phyloP scores from a whole-genome alignment of 148 eudicot genomes.

The Amaranthus palmeri region DNA sequence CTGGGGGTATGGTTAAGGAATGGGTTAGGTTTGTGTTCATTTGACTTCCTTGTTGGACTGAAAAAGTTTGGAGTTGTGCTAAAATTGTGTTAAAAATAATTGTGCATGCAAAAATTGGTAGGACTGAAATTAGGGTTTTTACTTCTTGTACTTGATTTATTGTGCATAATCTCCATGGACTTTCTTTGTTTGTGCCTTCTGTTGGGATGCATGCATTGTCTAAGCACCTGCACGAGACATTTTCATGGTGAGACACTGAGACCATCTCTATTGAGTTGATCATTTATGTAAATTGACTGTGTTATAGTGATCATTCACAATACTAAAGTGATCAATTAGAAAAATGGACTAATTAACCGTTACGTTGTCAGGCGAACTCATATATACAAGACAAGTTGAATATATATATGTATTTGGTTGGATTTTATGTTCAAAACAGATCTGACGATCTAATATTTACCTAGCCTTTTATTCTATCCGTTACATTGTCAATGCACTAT shows the following conservation, averaged over 20 bases:
- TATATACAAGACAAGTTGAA: no score
- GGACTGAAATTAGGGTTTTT: constrained; percentile 61
- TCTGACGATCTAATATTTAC: no score
- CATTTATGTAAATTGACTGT: no score
- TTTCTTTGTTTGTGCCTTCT: constrained; percentile 25
- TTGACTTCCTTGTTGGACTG: constrained; percentile 83
- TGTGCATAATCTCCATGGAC: constrained; percentile 71
- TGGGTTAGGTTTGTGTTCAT: constrained; percentile 63
- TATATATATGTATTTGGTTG: no score
- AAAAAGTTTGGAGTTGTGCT: constrained; percentile 94
- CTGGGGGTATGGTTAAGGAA: constrained; percentile 74
- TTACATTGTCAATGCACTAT: no score
- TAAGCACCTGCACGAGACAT: no score
- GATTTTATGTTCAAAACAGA: no score
- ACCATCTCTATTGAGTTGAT: background rate
- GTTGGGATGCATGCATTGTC: constrained; percentile 79
- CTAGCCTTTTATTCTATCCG: no score
- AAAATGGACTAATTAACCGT: no score
- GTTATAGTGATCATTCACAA: no score
- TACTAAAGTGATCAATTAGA: no score
- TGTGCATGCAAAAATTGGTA: constrained; percentile 86
- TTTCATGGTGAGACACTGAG: constrained; percentile 7
- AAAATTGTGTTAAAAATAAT: constrained; percentile 84
- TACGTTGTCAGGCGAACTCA: no score
- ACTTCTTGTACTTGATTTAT: constrained; percentile 80